phyloP scores from a whole-genome alignment of 2,329 filamentous ascomycete species.

The Colletotrichum sp. region DNA sequence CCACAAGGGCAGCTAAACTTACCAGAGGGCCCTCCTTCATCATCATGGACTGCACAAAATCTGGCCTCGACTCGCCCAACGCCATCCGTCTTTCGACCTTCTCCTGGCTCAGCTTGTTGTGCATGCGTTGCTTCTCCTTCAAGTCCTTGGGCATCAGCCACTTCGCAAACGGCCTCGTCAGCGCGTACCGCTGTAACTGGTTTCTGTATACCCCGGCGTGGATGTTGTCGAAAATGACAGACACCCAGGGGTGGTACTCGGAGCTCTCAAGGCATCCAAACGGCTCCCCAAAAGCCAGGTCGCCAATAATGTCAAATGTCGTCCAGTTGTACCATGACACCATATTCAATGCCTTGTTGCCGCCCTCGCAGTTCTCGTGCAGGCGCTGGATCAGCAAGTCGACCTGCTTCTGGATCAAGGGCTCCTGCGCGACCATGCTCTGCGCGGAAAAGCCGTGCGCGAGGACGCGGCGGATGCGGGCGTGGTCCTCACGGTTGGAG shows the following conservation, averaged over 20 bases:
- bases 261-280: conserved; percentile 30
- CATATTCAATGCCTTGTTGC: not conserved
- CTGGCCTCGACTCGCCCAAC: conserved; percentile 16
- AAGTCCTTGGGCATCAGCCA: not conserved
- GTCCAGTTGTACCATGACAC: conserved; percentile 24
- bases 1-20: not conserved
- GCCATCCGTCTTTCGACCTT: conserved; percentile 16
- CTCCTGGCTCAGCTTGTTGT: not conserved
- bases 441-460: conserved; percentile 33
- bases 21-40: conserved; percentile 18
- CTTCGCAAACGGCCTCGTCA: not conserved
- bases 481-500: conserved; percentile 22
- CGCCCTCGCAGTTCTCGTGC: conserved; percentile 7
- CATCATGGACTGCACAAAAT: conserved; percentile 25
- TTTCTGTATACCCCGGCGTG: not conserved
- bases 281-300: conserved; percentile 32
- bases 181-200: not conserved
- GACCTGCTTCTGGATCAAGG: conserved; percentile 31
- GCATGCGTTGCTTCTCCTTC: not conserved
- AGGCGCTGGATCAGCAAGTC: conserved; percentile 36
- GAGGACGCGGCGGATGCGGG: conserved; percentile 26
- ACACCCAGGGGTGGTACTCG: conserved; percentile 32
- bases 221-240: conserved; percentile 23
- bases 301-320: conserved; percentile 35
- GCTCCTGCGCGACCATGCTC: conserved; percentile 34